Evolutionary conservation across 2,329 filamentous ascomycete genomes (phyloP).

Genomic region (Verticillium isaacii): DNA sequence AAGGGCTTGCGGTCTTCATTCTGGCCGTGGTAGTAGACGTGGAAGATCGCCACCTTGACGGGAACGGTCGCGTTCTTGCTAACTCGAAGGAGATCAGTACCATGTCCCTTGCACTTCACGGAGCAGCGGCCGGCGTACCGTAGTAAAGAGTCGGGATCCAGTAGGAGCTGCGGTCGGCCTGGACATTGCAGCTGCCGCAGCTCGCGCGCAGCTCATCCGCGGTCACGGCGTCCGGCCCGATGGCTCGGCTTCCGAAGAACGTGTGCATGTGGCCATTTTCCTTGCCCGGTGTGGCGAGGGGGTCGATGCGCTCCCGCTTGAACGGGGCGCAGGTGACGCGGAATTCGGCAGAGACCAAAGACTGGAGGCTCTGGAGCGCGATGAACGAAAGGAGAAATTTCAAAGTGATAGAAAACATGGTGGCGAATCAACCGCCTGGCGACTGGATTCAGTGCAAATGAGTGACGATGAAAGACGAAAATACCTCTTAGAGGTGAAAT

Average conservation of each 20-base stretch:
- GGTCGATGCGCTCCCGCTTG: constrained; percentile 3
- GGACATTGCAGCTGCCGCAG: background rate
- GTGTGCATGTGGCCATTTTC: constrained; percentile 3
- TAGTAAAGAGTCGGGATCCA: constrained; percentile 3
- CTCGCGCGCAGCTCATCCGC: background rate
- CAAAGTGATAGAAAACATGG: background rate
- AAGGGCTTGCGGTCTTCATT: background rate
- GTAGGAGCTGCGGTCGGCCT: background rate
- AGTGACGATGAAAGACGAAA: background rate
- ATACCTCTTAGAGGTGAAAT: background rate
- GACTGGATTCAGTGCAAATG: background rate
- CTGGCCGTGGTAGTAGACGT: constrained; percentile 1
- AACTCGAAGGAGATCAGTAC: background rate
- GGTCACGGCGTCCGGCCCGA: background rate
- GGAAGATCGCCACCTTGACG: constrained; percentile 2
- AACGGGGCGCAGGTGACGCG: constrained; percentile 1
- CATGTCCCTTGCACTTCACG: background rate
- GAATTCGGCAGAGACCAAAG: background rate
- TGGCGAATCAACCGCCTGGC: background rate
- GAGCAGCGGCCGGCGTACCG: background rate
- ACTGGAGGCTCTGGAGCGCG: background rate
- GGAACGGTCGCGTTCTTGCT: constrained; percentile 2
- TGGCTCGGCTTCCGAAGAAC: constrained; percentile 1
- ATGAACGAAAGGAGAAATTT: background rate
- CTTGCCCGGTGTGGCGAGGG: background rate